Percentiles rank a stretch among this genome's conserved stretches.
Evolutionary conservation across 108 stramenopile species (phyloP).

Genomic region (Cylindrotheca fusiformis): DNA sequence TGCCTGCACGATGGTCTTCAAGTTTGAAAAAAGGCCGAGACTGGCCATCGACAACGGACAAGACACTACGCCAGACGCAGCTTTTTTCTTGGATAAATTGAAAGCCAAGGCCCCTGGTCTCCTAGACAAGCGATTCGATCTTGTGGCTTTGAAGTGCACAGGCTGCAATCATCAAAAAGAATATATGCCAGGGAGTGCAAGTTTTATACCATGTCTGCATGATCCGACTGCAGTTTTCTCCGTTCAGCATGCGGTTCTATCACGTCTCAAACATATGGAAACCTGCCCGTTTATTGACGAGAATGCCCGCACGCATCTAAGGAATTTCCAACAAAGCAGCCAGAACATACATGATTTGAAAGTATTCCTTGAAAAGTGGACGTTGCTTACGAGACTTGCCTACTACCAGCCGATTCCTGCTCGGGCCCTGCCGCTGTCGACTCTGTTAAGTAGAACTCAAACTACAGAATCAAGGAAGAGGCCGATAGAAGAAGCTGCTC

Average conservation of each 20-base stretch:
- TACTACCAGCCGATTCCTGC: background rate
- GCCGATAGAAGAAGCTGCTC: too few species aligned
- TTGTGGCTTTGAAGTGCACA: background rate
- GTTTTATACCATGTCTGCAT: background rate
- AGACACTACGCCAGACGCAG: background rate
- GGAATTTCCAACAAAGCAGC: background rate
- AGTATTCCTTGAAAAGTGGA: background rate
- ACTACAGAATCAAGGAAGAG: too few species aligned
- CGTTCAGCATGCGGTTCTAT: background rate
- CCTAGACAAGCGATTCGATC: background rate
- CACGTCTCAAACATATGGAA: background rate
- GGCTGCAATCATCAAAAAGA: background rate
- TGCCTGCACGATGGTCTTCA: background rate
- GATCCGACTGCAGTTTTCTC: background rate
- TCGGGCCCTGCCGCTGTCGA: background rate
- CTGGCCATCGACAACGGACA: background rate
- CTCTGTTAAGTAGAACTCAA: background rate
- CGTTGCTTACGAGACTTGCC: background rate
- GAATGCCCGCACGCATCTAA: background rate
- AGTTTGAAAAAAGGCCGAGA: background rate
- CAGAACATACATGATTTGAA: background rate
- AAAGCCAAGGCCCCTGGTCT: background rate
- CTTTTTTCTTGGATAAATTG: background rate
- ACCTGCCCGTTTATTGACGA: background rate
- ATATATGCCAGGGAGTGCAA: background rate